Evolutionary conservation across 768 basidiomycete species (phyloP).

Genomic region (Gymnopilus junonius): DNA sequence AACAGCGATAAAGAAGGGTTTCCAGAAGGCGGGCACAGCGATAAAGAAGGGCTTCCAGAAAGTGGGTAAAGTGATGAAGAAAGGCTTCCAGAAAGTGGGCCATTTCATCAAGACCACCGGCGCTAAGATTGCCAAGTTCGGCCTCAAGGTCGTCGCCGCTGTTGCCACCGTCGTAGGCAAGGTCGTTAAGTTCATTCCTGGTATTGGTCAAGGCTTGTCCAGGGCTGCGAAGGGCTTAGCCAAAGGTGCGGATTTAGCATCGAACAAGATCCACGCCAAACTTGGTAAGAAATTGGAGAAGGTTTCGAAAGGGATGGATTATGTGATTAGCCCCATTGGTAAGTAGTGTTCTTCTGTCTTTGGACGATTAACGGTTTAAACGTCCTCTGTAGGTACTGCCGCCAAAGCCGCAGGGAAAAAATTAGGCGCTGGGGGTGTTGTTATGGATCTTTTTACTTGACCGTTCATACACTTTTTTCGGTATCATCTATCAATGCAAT

Average conservation of each 20-base stretch:
- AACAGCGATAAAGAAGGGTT: background rate
- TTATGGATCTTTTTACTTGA: background rate
- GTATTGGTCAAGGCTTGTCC: slow-evolving; percentile 4
- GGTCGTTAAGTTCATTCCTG: too few relatives aligned
- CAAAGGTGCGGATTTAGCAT: background rate
- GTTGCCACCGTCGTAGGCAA: slow-evolving; percentile 4
- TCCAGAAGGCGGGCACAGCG: background rate
- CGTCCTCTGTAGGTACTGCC: background rate
- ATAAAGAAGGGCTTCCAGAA: background rate
- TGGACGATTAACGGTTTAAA: too few relatives aligned
- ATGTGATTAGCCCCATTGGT: background rate
- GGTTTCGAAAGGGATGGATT: slow-evolving; percentile 7
- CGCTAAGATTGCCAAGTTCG: slow-evolving; percentile 9
- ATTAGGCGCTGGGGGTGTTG: background rate
- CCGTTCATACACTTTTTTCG: too few relatives aligned
- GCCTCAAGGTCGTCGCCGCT: slow-evolving; percentile 8
- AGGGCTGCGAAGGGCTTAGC: slow-evolving; percentile 7
- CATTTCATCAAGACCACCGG: slow-evolving; percentile 10
- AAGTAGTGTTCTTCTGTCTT: background rate
- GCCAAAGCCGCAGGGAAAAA: background rate
- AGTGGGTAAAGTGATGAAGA: background rate
- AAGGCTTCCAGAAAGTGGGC: slow-evolving; percentile 6
- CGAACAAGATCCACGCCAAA: too few relatives aligned
- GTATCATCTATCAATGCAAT: too few relatives aligned
- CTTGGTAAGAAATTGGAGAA: slow-evolving; percentile 9